Evolutionary conservation across 2,329 filamentous ascomycete species (phyloP).

Genomic region (Mycosphaerella sp.): DNA sequence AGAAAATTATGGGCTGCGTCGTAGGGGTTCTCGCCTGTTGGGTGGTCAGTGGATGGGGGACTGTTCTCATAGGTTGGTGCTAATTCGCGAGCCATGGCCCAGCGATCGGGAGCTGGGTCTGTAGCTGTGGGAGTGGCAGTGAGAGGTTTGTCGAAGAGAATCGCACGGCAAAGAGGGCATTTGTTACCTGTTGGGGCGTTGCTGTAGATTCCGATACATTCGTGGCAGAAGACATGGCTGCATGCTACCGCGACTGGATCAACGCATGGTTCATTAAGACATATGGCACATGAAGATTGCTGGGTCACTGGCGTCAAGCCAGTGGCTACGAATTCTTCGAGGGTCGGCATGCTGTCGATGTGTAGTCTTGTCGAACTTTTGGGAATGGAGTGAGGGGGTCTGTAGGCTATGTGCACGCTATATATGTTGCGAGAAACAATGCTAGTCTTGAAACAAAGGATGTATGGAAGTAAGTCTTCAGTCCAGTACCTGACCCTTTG

Average conservation of each 20-base stretch:
- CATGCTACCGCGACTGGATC: background rate
- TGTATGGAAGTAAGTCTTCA: no score
- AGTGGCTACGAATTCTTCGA: background rate
- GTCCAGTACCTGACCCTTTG: no score
- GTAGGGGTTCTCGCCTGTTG: background rate
- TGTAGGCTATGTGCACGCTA: no score
- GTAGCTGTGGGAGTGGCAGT: background rate
- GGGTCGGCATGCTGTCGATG: no score
- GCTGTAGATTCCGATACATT: background rate
- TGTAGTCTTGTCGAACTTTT: no score
- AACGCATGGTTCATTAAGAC: background rate
- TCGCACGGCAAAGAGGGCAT: background rate
- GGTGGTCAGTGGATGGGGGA: background rate
- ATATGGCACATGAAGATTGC: background rate
- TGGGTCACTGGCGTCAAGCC: background rate
- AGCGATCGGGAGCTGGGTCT: background rate
- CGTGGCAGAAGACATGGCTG: background rate
- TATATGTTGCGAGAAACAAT: no score
- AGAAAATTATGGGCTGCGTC: no score
- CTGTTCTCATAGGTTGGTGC: background rate
- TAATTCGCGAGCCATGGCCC: background rate
- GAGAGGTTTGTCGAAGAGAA: no score
- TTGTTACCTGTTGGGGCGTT: background rate
- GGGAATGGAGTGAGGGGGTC: no score
- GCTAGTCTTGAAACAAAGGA: no score